Percentiles rank a stretch among this genome's conserved stretches.
Conservation (phyloP, 108 stramenopile species). For the Cyclotella cryptica region DNA sequence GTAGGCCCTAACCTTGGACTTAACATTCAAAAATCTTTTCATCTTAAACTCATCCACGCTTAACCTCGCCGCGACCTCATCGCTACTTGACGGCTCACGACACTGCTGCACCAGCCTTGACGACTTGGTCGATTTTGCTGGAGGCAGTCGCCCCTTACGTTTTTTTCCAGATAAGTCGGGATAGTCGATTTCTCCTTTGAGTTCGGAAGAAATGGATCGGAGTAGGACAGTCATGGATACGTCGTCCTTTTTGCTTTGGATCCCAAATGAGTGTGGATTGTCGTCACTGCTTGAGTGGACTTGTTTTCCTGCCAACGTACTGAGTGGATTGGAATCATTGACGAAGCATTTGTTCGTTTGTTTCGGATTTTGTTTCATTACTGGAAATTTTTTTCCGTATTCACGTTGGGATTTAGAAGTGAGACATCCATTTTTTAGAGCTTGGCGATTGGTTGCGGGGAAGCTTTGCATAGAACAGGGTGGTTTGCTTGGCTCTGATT, state of each 20-base stretch:
- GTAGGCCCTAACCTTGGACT: slow-evolving; percentile 41
- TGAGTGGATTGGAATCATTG: not conserved
- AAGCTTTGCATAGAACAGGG: slow-evolving; percentile 54
- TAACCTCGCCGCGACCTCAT: slow-evolving; percentile 15
- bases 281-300: not conserved
- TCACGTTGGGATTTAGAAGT: slow-evolving; percentile 58
- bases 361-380: slow-evolving; percentile 58
- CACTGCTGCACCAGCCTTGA: slow-evolving; percentile 31
- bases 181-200: slow-evolving; percentile 52
- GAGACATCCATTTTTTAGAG: slow-evolving; percentile 55
- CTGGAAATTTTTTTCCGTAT: slow-evolving; percentile 45
- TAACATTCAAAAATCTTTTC: slow-evolving; percentile 54
- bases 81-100: slow-evolving; percentile 15
- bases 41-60: slow-evolving; percentile 56
- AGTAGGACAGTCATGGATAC: slow-evolving; percentile 48
- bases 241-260: slow-evolving; percentile 34
- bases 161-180: slow-evolving; percentile 47
- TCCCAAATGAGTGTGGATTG: slow-evolving; percentile 30
- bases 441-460: slow-evolving; percentile 59
- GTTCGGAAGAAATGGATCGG: slow-evolving; percentile 36
- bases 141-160: slow-evolving; percentile 56
- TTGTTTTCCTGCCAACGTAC: not conserved
- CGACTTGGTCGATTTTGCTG: slow-evolving; percentile 52
- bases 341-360: slow-evolving; percentile 10
- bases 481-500: slow-evolving; percentile 33